phyloP scores from a whole-genome alignment of 192 early-diverging fungal genomes.

The Thamnidium elegans region DNA sequence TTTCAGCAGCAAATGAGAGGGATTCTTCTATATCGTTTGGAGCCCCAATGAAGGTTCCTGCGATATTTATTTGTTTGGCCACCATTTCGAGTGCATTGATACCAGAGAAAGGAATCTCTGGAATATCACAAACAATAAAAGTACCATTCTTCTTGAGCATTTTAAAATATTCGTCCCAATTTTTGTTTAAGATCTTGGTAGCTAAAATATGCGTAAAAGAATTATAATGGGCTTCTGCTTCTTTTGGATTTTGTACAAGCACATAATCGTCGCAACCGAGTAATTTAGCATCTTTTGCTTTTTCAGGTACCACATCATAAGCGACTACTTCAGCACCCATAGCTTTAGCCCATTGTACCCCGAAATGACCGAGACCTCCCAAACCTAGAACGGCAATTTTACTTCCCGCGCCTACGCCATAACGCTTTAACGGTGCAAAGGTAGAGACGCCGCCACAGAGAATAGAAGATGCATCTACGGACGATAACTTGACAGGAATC shows the following conservation, averaged over 20 bases:
- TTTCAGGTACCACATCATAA: slow-evolving; percentile 48
- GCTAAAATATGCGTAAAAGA: slow-evolving; percentile 8
- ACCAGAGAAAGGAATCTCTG: slow-evolving; percentile 35
- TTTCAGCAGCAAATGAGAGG: slow-evolving; percentile 61
- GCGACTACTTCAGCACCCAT: slow-evolving; percentile 48
- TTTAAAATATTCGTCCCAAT: slow-evolving; percentile 4
- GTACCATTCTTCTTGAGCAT: slow-evolving; percentile 8
- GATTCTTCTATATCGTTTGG: slow-evolving; percentile 55
- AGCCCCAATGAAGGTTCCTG: slow-evolving; percentile 69
- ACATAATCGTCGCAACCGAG: slow-evolving; percentile 56
- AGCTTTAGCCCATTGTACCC: slow-evolving; percentile 53
- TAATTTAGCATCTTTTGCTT: slow-evolving; percentile 48
- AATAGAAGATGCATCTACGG: slow-evolving; percentile 60
- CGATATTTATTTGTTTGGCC: slow-evolving; percentile 45
- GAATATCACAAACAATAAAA: slow-evolving; percentile 14
- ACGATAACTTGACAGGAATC: slow-evolving; percentile 45
- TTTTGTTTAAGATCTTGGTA: not conserved
- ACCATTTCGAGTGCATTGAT: slow-evolving; percentile 44
- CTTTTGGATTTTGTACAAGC: not conserved
- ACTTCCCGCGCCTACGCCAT: slow-evolving; percentile 39
- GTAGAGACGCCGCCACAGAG: slow-evolving; percentile 78
- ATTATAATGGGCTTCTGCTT: not conserved
- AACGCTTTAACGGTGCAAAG: slow-evolving; percentile 43
- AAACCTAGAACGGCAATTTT: slow-evolving; percentile 60
- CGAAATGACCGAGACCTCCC: slow-evolving; percentile 62